Evolutionary conservation across 306 rosid species (phyloP), one percentile per base, ranked within the genome.

Genomic region (Cucumis hystrix): DNA sequence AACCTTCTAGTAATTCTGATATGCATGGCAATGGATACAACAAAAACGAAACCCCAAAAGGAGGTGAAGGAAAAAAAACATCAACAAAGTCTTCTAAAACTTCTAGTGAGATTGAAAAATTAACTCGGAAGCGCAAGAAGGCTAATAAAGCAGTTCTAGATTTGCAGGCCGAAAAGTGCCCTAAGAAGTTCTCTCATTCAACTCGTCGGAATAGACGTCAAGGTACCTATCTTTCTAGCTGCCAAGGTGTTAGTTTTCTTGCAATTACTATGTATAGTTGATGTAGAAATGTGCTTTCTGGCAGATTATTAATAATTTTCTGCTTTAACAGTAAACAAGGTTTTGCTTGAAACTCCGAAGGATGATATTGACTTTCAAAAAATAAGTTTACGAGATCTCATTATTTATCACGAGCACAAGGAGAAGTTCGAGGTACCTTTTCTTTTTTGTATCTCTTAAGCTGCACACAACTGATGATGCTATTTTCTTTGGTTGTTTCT

Each of bases 141-240:
- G 78, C 77, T 59, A 81, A 82, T 58, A 84, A 81, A 81, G 90
- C 76, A 80, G 89, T 77, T 86, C 62, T 30, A 55, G 87, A 87
- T 60, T 62, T 70, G 47, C 60, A 65, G 23, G 55, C 79, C 8
- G 69, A 82, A 81, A 73, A 84, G 74, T 87, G 87, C 77, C 88
- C 84, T 25, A 90, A 90, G 81, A 95, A 83, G 82, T 90, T 95
- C 78, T 62, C 93, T 18, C 97, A 89, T 88, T 85, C 97, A 67
- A 85, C 96, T 80, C 88, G 86, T 37, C 94, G 89, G 61, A 95
- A 25, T 72, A 95, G 51, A 87, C 88, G 93, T 83, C 84, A 72
- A 4, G 97, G 96, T 91, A 86, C 67, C 75, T 72, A 70, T 65
- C 71, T 39, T 61, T 78, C 66, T 16, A 35, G 60, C 18, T 40